phyloP scores from a whole-genome alignment of 176 grass and related monocot genomes.

The Aegilops sharonensis region DNA sequence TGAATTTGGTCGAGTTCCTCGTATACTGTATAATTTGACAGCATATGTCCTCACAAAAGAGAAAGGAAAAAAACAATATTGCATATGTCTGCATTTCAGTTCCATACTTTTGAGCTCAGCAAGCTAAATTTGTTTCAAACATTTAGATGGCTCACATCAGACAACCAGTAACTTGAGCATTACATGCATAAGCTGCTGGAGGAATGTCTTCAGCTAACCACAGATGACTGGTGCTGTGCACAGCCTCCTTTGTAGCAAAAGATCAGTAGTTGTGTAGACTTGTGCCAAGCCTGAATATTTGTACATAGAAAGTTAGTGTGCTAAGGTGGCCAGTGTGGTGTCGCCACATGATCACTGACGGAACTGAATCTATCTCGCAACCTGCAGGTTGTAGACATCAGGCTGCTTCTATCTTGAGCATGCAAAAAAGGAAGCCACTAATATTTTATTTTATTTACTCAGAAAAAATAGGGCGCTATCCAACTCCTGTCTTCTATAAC shows the following conservation, averaged over 20 bases:
- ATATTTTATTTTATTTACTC: too few relatives aligned
- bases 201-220: background rate
- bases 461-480: too few relatives aligned
- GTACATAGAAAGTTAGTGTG: background rate
- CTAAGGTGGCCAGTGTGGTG: background rate
- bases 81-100: background rate
- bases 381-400: slow-evolving; percentile 71
- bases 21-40: background rate
- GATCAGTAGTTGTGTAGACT: background rate
- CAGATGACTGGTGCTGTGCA: background rate
- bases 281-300: background rate
- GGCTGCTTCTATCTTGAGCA: slow-evolving; percentile 70
- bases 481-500: too few relatives aligned
- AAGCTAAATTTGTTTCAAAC: background rate
- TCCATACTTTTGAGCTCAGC: background rate
- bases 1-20: background rate
- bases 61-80: background rate
- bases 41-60: background rate
- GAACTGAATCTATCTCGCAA: slow-evolving; percentile 17
- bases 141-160: background rate
- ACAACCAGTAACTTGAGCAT: background rate
- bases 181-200: background rate
- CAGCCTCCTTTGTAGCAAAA: background rate
- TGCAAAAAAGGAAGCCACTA: slow-evolving; percentile 51
- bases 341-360: background rate